Conservation (phyloP, 2,329 filamentous ascomycete genomes). For the Coniochaeta sp. region DNA sequence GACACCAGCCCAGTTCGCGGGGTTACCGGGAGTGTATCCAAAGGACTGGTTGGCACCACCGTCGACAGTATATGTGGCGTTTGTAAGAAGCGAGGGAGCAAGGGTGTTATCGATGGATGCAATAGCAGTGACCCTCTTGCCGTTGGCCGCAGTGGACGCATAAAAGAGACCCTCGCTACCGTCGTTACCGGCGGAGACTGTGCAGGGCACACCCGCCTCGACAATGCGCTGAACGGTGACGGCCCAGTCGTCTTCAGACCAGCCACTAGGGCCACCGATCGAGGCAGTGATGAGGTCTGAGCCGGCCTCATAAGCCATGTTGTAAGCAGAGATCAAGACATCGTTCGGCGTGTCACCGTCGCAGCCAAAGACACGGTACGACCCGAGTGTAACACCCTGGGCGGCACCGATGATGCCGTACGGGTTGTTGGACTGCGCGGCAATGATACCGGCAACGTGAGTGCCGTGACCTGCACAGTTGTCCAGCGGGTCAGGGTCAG, state of each 20-base stretch:
- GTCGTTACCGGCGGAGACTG: slow-evolving; percentile 45
- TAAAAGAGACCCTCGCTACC: slow-evolving; percentile 41
- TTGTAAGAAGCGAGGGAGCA: slow-evolving; percentile 33
- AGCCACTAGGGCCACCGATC: slow-evolving; percentile 44
- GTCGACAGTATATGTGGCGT: slow-evolving; percentile 31
- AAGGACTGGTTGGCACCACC: slow-evolving; percentile 6
- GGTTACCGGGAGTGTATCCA: slow-evolving; percentile 31
- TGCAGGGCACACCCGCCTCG: slow-evolving; percentile 44
- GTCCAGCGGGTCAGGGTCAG: slow-evolving; percentile 46
- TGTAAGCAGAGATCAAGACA: slow-evolving; percentile 51
- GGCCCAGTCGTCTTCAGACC: slow-evolving; percentile 44
- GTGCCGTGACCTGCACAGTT: slow-evolving; percentile 53
- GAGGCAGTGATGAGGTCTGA: slow-evolving; percentile 50
- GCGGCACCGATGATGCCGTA: slow-evolving; percentile 52
- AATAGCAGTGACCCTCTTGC: slow-evolving; percentile 38
- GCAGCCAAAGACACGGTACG: slow-evolving; percentile 53
- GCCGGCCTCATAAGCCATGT: slow-evolving; percentile 53
- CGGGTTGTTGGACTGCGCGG: slow-evolving; percentile 46
- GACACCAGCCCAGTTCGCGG: slow-evolving; percentile 35
- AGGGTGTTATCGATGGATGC: slow-evolving; percentile 42
- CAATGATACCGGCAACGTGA: slow-evolving; percentile 56
- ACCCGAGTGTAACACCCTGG: slow-evolving; percentile 46
- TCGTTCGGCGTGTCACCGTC: slow-evolving; percentile 43
- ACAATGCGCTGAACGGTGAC: slow-evolving; percentile 45
- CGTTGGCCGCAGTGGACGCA: slow-evolving; percentile 39